Conservation (phyloP, 139 green algal genomes). For the Ostreobium quekettii region DNA sequence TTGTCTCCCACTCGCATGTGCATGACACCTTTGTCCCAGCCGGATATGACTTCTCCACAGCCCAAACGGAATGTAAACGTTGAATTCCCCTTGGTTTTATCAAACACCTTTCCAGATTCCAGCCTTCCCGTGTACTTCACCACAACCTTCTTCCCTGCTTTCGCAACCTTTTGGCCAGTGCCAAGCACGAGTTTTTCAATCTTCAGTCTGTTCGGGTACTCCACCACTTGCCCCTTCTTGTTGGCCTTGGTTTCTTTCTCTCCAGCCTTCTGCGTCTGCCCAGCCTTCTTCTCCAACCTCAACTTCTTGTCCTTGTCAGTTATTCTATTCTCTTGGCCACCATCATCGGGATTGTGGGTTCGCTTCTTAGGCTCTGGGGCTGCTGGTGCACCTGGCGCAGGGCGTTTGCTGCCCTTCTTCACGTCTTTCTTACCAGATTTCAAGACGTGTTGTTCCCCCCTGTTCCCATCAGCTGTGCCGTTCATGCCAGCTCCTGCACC, state of each 20-base stretch:
- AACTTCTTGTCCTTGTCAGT: not conserved
- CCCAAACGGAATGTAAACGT: constrained; percentile 68
- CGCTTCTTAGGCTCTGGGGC: not conserved
- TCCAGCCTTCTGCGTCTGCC: not conserved
- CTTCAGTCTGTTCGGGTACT: not conserved
- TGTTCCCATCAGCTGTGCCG: no score
- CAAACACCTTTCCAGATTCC: constrained; percentile 56
- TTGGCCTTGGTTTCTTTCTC: not conserved
- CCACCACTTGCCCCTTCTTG: not conserved
- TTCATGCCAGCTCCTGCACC: no score
- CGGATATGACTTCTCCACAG: constrained; percentile 64
- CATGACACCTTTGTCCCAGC: constrained; percentile 76
- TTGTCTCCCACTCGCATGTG: constrained; percentile 79
- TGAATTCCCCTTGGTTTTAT: constrained; percentile 55
- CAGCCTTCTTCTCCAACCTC: not conserved
- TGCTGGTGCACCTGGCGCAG: not conserved
- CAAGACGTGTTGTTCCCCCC: no score
- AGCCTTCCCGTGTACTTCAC: constrained; percentile 22
- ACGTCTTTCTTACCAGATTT: no score
- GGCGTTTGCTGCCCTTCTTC: no score
- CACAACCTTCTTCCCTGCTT: constrained; percentile 12
- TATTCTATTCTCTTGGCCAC: no score
- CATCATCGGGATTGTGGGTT: no score
- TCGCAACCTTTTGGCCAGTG: not conserved
- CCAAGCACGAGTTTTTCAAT: constrained; percentile 10